These are phyloP conservation scores for Blastobotrys robertii DNA, from an alignment of 805 yeast genomes.

Conservation along the genomic window DNA sequence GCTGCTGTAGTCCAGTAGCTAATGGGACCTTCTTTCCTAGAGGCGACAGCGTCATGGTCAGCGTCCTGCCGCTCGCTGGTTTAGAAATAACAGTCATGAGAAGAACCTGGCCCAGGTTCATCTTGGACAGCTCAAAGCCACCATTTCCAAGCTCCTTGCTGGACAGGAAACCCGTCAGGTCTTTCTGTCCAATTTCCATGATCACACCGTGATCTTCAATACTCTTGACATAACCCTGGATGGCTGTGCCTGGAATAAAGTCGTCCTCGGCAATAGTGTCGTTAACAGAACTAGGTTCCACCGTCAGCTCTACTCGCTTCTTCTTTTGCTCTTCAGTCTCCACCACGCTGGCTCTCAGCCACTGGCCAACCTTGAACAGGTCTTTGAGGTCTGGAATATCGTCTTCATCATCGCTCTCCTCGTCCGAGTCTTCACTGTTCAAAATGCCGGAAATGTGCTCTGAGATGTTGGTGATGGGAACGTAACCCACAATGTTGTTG, in stretches of 20 bases:
- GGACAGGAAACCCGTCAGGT: constrained; percentile 61
- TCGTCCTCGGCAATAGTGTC: constrained; percentile 42
- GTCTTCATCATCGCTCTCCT: constrained; percentile 30
- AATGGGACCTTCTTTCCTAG: constrained; percentile 39
- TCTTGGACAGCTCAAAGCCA: constrained; percentile 27
- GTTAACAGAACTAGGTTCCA: constrained; percentile 70
- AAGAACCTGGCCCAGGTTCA: constrained; percentile 58
- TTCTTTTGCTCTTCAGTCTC: constrained; percentile 34
- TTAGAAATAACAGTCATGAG: constrained; percentile 48
- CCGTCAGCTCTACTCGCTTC: constrained; percentile 58
- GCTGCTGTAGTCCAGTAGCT: constrained; percentile 49
- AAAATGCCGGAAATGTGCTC: constrained; percentile 36
- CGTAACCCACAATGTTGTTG: constrained; percentile 70
- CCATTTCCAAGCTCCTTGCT: constrained; percentile 47
- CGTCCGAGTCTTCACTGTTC: constrained; percentile 22
- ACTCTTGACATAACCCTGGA: constrained; percentile 72
- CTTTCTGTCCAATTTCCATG: constrained; percentile 55
- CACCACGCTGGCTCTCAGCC: constrained; percentile 75
- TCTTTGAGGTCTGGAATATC: constrained; percentile 40
- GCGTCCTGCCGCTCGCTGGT: constrained; percentile 41
- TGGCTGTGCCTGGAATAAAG: constrained; percentile 44
- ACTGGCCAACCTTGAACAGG: constrained; percentile 65
- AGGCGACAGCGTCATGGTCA: constrained; percentile 45
- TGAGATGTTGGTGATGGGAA: constrained; percentile 66
- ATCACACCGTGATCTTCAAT: constrained; percentile 90